These are phyloP conservation scores for Trichoderma sp. DNA, from an alignment of 2,329 filamentous ascomycete species.

Conservation along the genomic window DNA sequence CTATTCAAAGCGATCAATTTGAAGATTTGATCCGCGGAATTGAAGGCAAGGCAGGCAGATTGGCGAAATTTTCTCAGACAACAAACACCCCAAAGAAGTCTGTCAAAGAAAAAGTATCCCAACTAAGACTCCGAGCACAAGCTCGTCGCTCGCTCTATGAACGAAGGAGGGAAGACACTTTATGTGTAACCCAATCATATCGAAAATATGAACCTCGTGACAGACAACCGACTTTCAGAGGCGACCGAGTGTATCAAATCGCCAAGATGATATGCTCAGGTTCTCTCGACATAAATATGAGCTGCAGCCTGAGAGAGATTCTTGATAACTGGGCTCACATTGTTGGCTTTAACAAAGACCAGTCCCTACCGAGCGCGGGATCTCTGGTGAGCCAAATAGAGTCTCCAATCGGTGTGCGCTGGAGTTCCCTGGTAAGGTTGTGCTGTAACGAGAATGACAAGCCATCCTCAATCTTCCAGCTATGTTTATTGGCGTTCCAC, in stretches of 20 bases:
- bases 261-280: neutral
- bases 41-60: neutral
- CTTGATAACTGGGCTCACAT: neutral
- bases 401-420: neutral
- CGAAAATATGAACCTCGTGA: neutral
- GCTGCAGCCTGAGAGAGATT: neutral
- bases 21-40: neutral
- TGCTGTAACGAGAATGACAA: neutral
- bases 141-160: constrained; percentile 1
- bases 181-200: fast-evolving
- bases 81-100: neutral
- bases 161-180: neutral
- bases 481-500: constrained; percentile 20
- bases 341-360: neutral
- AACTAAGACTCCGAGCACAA: constrained; percentile 1
- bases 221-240: neutral
- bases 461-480: neutral
- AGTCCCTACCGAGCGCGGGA: neutral
- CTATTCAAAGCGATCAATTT: constrained; percentile 37
- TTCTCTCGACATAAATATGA: neutral
- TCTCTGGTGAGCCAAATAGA: constrained; percentile 15
- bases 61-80: neutral
- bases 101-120: neutral
- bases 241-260: neutral
- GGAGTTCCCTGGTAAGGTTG: constrained; percentile 6